A percentile compares a stretch with the other conserved stretches of the same genome.
Conservation (phyloP, 495 filamentous ascomycete genomes). For the Talaromyces stipitatus region DNA sequence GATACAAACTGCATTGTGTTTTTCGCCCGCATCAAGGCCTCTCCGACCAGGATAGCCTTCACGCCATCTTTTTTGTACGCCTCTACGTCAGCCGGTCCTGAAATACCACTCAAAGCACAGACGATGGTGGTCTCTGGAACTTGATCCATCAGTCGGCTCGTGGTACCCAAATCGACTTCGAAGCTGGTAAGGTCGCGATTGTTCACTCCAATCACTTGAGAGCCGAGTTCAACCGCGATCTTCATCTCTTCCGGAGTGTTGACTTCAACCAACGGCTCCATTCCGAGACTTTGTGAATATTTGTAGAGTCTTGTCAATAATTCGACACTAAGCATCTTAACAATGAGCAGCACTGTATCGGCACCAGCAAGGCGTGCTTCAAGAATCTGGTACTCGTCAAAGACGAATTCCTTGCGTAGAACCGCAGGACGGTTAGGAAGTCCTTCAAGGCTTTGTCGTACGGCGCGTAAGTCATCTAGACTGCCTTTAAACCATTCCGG, state of each 20-base stretch:
- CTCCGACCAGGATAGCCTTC: constrained; percentile 87
- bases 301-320: constrained; percentile 73
- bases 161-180: constrained; percentile 92
- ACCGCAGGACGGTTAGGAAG: constrained; percentile 89
- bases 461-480: constrained; percentile 85
- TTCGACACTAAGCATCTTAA: constrained; percentile 86
- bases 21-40: constrained; percentile 86
- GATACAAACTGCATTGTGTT: constrained; percentile 75
- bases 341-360: constrained; percentile 91
- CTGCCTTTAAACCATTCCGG: constrained; percentile 98
- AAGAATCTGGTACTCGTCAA: constrained; percentile 96
- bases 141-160: constrained; percentile 78
- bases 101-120: constrained; percentile 91
- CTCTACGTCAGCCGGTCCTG: constrained; percentile 80
- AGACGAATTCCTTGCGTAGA: constrained; percentile 93
- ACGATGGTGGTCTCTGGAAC: constrained; percentile 83
- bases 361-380: constrained; percentile 91
- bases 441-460: constrained; percentile 78
- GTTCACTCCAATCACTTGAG: constrained; percentile 96
- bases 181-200: constrained; percentile 94
- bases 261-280: constrained; percentile 97
- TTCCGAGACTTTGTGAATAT: constrained; percentile 84
- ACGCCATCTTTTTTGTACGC: constrained; percentile 84
- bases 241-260: constrained; percentile 92
- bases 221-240: constrained; percentile 73